Evolutionary conservation across 148 eudicot species (phyloP).

Genomic region (Persicaria maculosa): DNA sequence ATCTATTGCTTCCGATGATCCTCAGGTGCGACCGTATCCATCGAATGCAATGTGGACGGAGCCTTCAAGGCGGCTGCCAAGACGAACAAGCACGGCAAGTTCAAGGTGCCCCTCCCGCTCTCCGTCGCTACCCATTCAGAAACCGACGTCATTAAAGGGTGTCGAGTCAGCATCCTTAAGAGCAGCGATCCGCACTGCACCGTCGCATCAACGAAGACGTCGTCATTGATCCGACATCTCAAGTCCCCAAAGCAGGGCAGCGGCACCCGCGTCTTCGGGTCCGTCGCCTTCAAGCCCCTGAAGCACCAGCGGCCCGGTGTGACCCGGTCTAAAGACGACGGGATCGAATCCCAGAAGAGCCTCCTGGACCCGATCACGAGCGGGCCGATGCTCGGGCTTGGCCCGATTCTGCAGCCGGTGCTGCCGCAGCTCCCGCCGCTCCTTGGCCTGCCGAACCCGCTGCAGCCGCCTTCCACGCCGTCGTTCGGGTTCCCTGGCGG

Average conservation of each 20-base stretch:
- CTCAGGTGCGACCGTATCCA: neutral
- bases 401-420: constrained; percentile 2
- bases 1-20: too few species aligned
- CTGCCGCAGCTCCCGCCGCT: constrained; percentile 6
- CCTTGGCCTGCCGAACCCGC: neutral
- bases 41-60: neutral
- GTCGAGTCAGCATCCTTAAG: neutral
- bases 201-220: neutral
- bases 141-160: neutral
- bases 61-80: neutral
- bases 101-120: neutral
- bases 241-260: neutral
- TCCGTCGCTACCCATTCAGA: neutral
- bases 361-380: constrained; percentile 1
- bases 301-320: neutral
- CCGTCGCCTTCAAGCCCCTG: neutral
- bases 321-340: neutral
- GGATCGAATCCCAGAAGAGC: neutral
- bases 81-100: constrained; percentile 6
- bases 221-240: constrained; percentile 1
- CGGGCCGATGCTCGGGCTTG: neutral
- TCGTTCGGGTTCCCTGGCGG: constrained; percentile 7
- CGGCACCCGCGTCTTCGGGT: neutral
- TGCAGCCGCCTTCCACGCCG: constrained; percentile 9
- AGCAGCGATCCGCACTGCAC: neutral